A percentile compares a stretch with the other conserved stretches of the same genome.
These are phyloP conservation scores for Elymus sibiricus DNA, from an alignment of 176 grass and related monocot genomes.

Conservation along the genomic window DNA sequence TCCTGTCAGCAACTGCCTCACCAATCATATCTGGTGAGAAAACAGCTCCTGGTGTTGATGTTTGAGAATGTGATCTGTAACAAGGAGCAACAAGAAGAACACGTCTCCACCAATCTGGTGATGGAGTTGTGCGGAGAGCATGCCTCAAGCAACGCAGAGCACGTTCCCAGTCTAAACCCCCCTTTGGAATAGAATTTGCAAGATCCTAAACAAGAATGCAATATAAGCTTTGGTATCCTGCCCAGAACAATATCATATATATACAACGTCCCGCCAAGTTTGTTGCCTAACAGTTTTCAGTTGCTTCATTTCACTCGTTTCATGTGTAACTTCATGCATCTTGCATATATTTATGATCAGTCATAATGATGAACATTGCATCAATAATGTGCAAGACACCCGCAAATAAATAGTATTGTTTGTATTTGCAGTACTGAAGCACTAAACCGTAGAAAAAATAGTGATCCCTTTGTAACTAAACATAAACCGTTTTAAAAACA, in stretches of 20 bases:
- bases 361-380: background rate
- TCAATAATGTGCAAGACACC: constrained; percentile 2
- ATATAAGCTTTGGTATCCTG: constrained; percentile 18
- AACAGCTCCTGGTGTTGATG: constrained; percentile 96
- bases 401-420: constrained; percentile 2
- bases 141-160: constrained; percentile 95
- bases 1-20: constrained; percentile 93
- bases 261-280: background rate
- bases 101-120: constrained; percentile 98
- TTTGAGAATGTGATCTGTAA: constrained; percentile 68
- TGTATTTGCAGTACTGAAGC: background rate
- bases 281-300: constrained; percentile 12
- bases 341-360: background rate
- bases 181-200: constrained; percentile 82
- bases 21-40: constrained; percentile 98
- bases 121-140: constrained; percentile 91
- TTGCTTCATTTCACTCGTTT: constrained; percentile 8
- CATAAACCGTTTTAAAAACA: background rate
- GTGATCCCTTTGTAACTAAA: background rate
- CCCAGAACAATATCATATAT: background rate
- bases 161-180: constrained; percentile 93
- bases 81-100: constrained; percentile 95
- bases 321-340: background rate
- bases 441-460: background rate
- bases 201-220: constrained; percentile 68